Conservation (phyloP, 345 rosid genomes). For the Linum lewisii region DNA sequence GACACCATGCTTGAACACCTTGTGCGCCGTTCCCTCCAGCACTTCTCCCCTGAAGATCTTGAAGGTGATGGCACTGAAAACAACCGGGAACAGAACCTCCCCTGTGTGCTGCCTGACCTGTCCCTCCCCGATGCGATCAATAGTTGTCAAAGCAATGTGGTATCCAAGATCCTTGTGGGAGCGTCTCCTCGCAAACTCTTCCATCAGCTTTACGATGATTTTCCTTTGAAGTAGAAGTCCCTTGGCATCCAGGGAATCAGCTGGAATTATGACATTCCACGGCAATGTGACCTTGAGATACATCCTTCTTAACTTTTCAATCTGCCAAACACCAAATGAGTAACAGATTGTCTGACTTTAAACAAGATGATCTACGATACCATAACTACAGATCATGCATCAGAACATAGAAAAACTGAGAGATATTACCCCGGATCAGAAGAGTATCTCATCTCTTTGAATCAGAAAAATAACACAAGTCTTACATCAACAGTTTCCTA, state of each 20-base stretch:
- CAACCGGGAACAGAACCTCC: constrained; percentile 72
- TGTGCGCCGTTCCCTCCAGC: constrained; percentile 56
- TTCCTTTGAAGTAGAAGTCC: constrained; percentile 65
- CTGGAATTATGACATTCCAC: constrained; percentile 75
- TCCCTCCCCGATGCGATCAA: constrained; percentile 64
- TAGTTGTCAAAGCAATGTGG: constrained; percentile 42
- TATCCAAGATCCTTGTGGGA: constrained; percentile 75
- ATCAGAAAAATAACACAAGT: too few species aligned
- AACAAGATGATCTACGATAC: too few species aligned
- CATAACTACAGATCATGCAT: too few species aligned
- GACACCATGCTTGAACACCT: constrained; percentile 76
- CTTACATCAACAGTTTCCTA: too few species aligned
- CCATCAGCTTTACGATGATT: constrained; percentile 44
- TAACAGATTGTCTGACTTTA: too few species aligned
- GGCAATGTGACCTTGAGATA: constrained; percentile 62
- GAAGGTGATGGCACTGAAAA: constrained; percentile 62
- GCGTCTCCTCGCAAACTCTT: constrained; percentile 50
- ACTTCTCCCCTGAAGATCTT: constrained; percentile 78
- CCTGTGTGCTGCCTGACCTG: constrained; percentile 57
- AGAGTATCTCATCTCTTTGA: too few species aligned
- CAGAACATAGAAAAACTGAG: too few species aligned
- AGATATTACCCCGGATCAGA: too few species aligned
- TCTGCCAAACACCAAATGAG: too few species aligned
- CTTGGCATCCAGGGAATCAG: constrained; percentile 52
- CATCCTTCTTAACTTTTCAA: constrained; percentile 25